Conservation (phyloP, 177 flowering plant genomes). For the Vitis hybrid region DNA sequence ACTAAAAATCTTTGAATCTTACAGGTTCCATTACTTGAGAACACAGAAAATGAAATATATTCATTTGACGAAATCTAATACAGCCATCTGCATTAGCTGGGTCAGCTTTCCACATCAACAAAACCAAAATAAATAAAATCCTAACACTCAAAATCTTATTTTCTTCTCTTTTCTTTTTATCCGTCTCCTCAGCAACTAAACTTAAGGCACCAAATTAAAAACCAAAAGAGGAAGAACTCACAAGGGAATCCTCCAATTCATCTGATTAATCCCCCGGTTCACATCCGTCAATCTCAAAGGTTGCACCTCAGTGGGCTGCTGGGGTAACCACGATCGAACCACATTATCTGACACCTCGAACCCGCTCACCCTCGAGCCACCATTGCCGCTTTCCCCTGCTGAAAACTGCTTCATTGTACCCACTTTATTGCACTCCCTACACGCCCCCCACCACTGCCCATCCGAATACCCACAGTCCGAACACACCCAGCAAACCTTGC, state of each 20-base stretch:
- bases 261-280: slow-evolving; percentile 42
- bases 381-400: slow-evolving; percentile 13
- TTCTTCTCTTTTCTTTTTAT: too few species aligned
- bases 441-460: slow-evolving; percentile 90
- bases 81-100: too few species aligned
- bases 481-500: slow-evolving; percentile 55
- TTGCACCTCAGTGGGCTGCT: slow-evolving; percentile 18
- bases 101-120: too few species aligned
- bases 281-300: slow-evolving; percentile 75
- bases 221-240: slow-evolving; percentile 27
- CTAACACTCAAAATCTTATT: too few species aligned
- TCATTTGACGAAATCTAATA: too few species aligned
- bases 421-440: slow-evolving; percentile 35
- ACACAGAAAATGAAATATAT: too few species aligned
- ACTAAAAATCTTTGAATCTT: too few species aligned
- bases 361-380: slow-evolving; percentile 27
- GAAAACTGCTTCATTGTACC: slow-evolving; percentile 44
- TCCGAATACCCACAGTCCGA: slow-evolving; percentile 54
- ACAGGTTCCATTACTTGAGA: too few species aligned
- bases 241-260: slow-evolving; percentile 74
- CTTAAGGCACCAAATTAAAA: background rate
- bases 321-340: slow-evolving; percentile 43
- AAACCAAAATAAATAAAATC: too few species aligned
- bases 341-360: slow-evolving; percentile 35
- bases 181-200: too few species aligned